These are phyloP conservation scores for Xylaria intraflava DNA, from an alignment of 495 filamentous ascomycete species.

Conservation along the genomic window DNA sequence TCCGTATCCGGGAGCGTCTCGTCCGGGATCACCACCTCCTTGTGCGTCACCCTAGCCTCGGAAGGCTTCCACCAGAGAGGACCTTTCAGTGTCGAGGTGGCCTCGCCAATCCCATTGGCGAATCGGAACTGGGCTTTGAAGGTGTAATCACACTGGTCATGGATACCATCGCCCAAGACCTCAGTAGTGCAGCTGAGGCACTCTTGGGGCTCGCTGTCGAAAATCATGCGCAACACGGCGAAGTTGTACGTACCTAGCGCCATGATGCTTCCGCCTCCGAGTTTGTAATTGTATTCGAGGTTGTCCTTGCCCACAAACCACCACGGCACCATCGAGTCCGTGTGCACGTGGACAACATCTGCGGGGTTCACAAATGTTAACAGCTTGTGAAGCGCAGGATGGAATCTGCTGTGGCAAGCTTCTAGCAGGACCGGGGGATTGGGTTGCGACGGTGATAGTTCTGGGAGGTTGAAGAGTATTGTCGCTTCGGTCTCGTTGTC, in stretches of 20 bases:
- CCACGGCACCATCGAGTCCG: conserved; percentile 19
- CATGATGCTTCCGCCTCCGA: conserved; percentile 49
- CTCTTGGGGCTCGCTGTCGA: conserved; percentile 23
- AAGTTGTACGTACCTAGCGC: conserved; percentile 46
- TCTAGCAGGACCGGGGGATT: conserved; percentile 44
- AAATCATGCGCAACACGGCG: conserved; percentile 32
- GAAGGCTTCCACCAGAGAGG: conserved; percentile 4
- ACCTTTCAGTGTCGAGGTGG: conserved; percentile 24
- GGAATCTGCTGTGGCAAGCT: conserved; percentile 50
- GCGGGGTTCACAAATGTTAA: conserved; percentile 29
- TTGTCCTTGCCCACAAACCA: conserved; percentile 30
- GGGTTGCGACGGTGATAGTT: conserved; percentile 20
- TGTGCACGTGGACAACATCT: conserved; percentile 28
- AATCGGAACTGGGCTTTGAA: conserved; percentile 35
- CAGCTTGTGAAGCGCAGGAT: conserved; percentile 43
- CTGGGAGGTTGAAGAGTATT: conserved; percentile 31
- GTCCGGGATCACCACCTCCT: conserved; percentile 19
- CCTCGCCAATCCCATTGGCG: conserved; percentile 26
- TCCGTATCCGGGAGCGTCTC: conserved; percentile 17
- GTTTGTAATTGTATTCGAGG: conserved; percentile 46
- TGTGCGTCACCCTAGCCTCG: conserved; percentile 18
- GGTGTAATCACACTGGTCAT: conserved; percentile 30
- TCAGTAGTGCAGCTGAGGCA: conserved; percentile 27
- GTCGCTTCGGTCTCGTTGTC: conserved; percentile 42
- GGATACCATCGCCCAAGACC: conserved; percentile 17